Percentiles rank a stretch among this genome's conserved stretches.
Evolutionary conservation across 2,329 filamentous ascomycete species (phyloP).

Genomic region (Trichophyton verrucosum): DNA sequence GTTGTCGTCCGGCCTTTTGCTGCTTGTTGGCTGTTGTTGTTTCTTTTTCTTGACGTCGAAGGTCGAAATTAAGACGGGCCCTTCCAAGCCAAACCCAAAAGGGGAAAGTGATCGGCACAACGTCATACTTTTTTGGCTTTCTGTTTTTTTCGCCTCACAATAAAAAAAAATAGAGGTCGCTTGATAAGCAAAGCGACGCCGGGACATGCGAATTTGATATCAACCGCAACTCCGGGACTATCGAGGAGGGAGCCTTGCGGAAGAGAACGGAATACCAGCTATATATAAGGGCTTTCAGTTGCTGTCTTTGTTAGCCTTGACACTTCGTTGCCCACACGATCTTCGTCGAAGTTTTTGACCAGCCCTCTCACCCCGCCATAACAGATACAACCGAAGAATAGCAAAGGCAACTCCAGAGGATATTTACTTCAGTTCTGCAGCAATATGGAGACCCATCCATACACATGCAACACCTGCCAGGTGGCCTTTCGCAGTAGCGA

Average conservation of each 20-base stretch:
- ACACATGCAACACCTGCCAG: constrained; percentile 96
- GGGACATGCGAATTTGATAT: not conserved
- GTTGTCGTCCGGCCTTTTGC: not conserved
- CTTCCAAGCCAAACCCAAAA: not conserved
- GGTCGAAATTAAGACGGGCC: not conserved
- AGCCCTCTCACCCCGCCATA: not conserved
- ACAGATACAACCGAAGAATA: not conserved
- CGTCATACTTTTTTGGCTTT: not conserved
- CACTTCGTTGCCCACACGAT: not conserved
- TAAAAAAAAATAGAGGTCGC: not conserved
- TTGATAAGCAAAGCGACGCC: not conserved
- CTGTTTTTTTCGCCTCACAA: constrained; percentile 2
- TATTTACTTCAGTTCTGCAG: not conserved
- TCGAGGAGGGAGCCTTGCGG: not conserved
- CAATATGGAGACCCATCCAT: constrained; percentile 55
- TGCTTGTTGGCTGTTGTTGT: not conserved
- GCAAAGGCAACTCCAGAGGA: not conserved
- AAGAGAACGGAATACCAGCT: not conserved
- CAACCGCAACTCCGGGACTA: not conserved
- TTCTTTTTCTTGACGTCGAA: not conserved
- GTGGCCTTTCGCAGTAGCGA: constrained; percentile 93
- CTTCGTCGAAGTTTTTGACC: not conserved
- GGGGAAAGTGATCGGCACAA: not conserved
- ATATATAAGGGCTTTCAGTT: not conserved
- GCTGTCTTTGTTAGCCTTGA: not conserved